Base-by-base conservation (phyloP, 1,284 basidiomycete species). In the Malassezia pachydermatis region DNA sequence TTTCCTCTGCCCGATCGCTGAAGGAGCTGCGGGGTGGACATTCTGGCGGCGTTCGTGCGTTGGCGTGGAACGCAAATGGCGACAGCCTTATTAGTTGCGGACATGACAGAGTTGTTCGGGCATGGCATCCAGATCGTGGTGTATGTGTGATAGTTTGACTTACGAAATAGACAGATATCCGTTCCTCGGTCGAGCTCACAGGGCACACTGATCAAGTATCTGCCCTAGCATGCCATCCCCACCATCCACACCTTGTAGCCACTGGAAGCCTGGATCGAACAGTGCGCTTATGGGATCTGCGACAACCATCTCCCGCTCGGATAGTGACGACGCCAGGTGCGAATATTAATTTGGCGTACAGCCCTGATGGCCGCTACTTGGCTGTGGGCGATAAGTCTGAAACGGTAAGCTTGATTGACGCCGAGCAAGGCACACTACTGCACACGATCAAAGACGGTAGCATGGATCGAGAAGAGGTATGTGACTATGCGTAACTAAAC, bases 321-420 rank as follows among this genome's bases (percentile, higher is more conserved):
- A 38, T 51, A 0, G 40, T 58, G 2, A 6, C 9, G 0, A 70
- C 63, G 0, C 55, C 61, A 0, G 63, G 61, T 0, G 30, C 54
- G 3, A 67, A 70, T 37, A 62, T 66, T 49, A 70, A 70, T 34
- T 43, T 70, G 13, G 41, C 56, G 9, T 70, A 59, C 40, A 60
- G 62, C 45, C 67, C 67, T 0, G 14, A 36, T 5, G 67, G 67
- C 0, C 28, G 58, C 16, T 50, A 51, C n/a, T n/a, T 67, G 0
- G 65, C 65, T 0, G 58, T 62, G 2, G 63, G 63, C 4, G 65
- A 70, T 32, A 62, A 64, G 37, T 42, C 44, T 16, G 67, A 70
- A 49, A 65, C 58, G 0, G 58, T 70, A 1, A 59, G 55, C 4
- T 52, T 67, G 17, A 17, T 68, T 13, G 64, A 68, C 36, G 41